Conservation (phyloP, 2,329 filamentous ascomycete genomes). For the Lachnellula occidentalis region DNA sequence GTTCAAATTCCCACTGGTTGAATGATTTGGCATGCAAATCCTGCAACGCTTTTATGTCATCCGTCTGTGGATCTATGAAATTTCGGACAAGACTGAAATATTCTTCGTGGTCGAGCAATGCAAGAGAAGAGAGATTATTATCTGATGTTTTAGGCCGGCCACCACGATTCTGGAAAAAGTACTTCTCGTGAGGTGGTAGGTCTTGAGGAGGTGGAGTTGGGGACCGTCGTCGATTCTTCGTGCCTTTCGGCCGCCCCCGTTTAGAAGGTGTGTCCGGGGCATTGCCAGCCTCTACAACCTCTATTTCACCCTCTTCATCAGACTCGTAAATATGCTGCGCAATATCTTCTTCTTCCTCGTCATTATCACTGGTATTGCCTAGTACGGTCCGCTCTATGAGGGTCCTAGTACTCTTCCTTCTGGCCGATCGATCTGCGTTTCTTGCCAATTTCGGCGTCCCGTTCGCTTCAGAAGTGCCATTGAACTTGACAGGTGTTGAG, state of each 20-base stretch:
- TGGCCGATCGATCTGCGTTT: constrained; percentile 73
- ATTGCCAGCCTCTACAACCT: constrained; percentile 29
- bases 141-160: constrained; percentile 79
- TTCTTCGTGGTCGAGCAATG: constrained; percentile 82
- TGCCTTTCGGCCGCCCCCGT: constrained; percentile 40
- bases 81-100: constrained; percentile 67
- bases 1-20: constrained; percentile 87
- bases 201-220: constrained; percentile 66
- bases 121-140: constrained; percentile 70
- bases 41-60: constrained; percentile 66
- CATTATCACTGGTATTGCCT: constrained; percentile 62
- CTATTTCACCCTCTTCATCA: constrained; percentile 38
- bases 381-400: constrained; percentile 67
- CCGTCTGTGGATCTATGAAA: constrained; percentile 62
- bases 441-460: constrained; percentile 25
- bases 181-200: constrained; percentile 81
- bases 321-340: constrained; percentile 63
- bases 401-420: constrained; percentile 74
- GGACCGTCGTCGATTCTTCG: constrained; percentile 47
- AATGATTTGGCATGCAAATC: constrained; percentile 76
- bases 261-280: constrained; percentile 47
- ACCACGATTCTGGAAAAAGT: constrained; percentile 87
- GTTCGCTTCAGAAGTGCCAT: constrained; percentile 7
- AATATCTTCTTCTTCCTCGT: constrained; percentile 62
- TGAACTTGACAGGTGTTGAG: constrained; percentile 26